These are phyloP conservation scores for Backusella australiensis DNA, from an alignment of 192 early-diverging fungal genomes.

Conservation along the genomic window DNA sequence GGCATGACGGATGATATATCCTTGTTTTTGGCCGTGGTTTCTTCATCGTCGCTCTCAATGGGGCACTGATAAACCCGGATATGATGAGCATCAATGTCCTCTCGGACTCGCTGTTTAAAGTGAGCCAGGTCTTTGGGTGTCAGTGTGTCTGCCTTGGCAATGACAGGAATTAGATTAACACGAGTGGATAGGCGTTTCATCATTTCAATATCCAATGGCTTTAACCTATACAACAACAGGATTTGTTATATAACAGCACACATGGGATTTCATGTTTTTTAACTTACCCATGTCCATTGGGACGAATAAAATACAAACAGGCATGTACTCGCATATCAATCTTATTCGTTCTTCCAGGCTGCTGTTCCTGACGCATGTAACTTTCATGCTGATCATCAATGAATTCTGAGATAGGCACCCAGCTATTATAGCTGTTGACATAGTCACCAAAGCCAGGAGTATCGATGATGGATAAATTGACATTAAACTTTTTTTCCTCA, in stretches of 20 bases:
- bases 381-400: slow-evolving; percentile 93
- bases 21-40: slow-evolving; percentile 73
- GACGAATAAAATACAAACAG: slow-evolving; percentile 96
- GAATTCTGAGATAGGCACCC: slow-evolving; percentile 93
- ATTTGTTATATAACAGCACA: no score
- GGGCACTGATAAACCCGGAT: slow-evolving; percentile 83
- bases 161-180: slow-evolving; percentile 91
- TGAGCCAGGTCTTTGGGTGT: slow-evolving; percentile 76
- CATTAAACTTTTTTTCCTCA: slow-evolving; percentile 91
- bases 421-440: slow-evolving; percentile 93
- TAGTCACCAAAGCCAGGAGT: slow-evolving; percentile 98
- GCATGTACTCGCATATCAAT: slow-evolving; percentile 91
- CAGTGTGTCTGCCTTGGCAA: slow-evolving; percentile 90
- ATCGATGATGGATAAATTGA: slow-evolving; percentile 92
- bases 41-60: slow-evolving; percentile 77
- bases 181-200: slow-evolving; percentile 90
- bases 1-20: slow-evolving; percentile 90
- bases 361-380: slow-evolving; percentile 91
- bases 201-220: slow-evolving; percentile 85
- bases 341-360: slow-evolving; percentile 80
- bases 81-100: slow-evolving; percentile 77
- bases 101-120: slow-evolving; percentile 83
- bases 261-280: no score
- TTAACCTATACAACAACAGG: slow-evolving; percentile 37
- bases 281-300: slow-evolving; percentile 85